Evolutionary conservation across 345 rosid species (phyloP), one percentile per base, ranked within the genome.

Genomic region (Nasturtium officinale): DNA sequence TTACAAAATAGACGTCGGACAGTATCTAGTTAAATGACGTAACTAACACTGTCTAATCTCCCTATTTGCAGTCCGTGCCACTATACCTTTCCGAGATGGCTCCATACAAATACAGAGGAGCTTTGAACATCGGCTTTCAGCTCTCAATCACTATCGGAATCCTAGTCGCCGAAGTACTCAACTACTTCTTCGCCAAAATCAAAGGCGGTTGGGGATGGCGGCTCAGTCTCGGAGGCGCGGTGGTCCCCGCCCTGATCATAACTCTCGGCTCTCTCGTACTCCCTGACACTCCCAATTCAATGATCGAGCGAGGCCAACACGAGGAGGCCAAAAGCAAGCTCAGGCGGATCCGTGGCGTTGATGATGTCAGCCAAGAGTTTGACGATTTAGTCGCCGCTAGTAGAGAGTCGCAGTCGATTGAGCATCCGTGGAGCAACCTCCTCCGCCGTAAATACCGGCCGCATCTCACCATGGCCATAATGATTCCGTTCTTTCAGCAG

Each of bases 31-130:
- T 21, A 26, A 26, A 43, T 20, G 5, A 45, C 58, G 46, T 61
- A 43, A 71, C 23, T 72, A 26, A 68, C 69, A 69, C 3, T 67
- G 35, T 53, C 5, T 11, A 21, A 43, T 65, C 4, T 65, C 3
- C 6, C 21, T 61, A 61, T 43, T 67, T 78, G 72, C 97, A 95
- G 98, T 70, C 97, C 6, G 99, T 92, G 77, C 99, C 99, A 48
- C 89, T 95, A 3, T 95, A 95, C 79, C 85, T 95, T 13, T 95
- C 99, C 0, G 99, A 95, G 79, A 90, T 90, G 99, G 96, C 99
- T 18, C 99, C 99, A 1, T 92, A 95, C 94, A 90, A 57, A 78
- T 95, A 61, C 83, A 90, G 99, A 80, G 98, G 98, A 67, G 84
- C 96, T 5, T 67, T 95, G 40, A 95, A 95, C 88, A 90, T 90